phyloP scores from a whole-genome alignment of 208 protist genomes.

The Acanthamoeba castellanii region DNA sequence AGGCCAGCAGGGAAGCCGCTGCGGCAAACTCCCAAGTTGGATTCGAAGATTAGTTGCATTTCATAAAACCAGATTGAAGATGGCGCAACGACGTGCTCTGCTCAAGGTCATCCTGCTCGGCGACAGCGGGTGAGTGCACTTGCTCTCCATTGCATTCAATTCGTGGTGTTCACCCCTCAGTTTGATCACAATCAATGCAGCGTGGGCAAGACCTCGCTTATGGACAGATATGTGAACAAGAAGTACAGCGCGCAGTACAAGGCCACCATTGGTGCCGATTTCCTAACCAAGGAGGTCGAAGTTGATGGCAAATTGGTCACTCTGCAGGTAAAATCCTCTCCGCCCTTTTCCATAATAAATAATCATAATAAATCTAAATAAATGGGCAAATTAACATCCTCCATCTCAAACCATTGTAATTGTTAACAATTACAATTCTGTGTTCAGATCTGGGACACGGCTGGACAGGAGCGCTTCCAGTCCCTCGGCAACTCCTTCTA shows the following conservation, averaged over 20 bases:
- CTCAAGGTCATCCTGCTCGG: conserved; percentile 79
- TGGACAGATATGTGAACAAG: conserved; percentile 92
- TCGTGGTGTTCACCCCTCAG: neutral
- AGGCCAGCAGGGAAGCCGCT: neutral
- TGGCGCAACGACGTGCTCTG: conserved; percentile 73
- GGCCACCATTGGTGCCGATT: conserved; percentile 98
- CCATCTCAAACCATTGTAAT: neutral
- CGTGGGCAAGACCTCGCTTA: conserved; percentile 89
- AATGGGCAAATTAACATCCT: neutral
- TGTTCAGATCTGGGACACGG: conserved; percentile 93
- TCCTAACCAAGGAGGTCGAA: conserved; percentile 96
- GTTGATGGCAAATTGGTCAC: conserved; percentile 95
- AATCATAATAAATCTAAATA: neutral
- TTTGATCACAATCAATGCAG: neutral
- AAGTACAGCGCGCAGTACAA: conserved; percentile 95
- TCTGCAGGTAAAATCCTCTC: conserved; percentile 88
- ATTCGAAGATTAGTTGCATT: neutral
- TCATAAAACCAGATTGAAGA: neutral
- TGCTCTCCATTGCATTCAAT: neutral
- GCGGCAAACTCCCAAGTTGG: neutral
- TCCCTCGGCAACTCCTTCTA: conserved; percentile 98
- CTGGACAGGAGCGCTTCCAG: conserved; percentile 99
- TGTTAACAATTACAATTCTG: no score
- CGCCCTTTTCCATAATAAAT: neutral
- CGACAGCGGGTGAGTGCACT: conserved; percentile 72